These are phyloP conservation scores for Termitomyces eurrhizus DNA, from an alignment of 768 basidiomycete genomes.

Conservation along the genomic window DNA sequence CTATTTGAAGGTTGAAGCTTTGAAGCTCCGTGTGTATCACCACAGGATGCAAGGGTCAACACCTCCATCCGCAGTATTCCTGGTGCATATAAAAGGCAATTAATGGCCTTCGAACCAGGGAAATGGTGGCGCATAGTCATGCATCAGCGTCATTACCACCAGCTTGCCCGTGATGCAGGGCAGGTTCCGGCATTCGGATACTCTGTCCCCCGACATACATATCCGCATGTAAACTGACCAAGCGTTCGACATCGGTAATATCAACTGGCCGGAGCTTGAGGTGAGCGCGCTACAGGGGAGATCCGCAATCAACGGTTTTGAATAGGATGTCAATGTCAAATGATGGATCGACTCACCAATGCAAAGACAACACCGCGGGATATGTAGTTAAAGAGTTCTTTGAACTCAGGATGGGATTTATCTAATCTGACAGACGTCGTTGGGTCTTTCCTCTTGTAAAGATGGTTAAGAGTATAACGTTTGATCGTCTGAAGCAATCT, in stretches of 20 bases:
- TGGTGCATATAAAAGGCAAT: not conserved
- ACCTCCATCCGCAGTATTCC: not conserved
- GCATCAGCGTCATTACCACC: not conserved
- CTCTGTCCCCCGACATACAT: conserved; percentile 41
- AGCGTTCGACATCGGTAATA: conserved; percentile 28
- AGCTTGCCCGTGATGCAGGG: not conserved
- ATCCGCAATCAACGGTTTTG: conserved; percentile 1
- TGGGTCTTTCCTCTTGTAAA: conserved; percentile 36
- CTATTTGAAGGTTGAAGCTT: not conserved
- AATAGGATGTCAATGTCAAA: not conserved
- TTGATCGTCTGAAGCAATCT: conserved; percentile 37
- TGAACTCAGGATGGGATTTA: conserved; percentile 49
- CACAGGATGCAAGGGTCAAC: not conserved
- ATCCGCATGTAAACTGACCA: conserved; percentile 38
- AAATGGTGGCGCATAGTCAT: conserved; percentile 2
- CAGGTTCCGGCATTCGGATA: conserved; percentile 1
- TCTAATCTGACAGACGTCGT: conserved; percentile 25
- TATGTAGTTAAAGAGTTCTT: conserved; percentile 42
- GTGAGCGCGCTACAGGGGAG: conserved; percentile 33
- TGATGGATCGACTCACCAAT: conserved; percentile 30
- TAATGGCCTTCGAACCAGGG: not conserved
- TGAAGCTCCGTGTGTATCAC: not conserved
- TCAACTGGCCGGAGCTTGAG: conserved; percentile 37
- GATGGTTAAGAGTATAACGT: conserved; percentile 35
- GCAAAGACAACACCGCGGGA: conserved; percentile 49